Evolutionary conservation across 345 rosid species (phyloP).

Genomic region (Eucalyptus virginea): DNA sequence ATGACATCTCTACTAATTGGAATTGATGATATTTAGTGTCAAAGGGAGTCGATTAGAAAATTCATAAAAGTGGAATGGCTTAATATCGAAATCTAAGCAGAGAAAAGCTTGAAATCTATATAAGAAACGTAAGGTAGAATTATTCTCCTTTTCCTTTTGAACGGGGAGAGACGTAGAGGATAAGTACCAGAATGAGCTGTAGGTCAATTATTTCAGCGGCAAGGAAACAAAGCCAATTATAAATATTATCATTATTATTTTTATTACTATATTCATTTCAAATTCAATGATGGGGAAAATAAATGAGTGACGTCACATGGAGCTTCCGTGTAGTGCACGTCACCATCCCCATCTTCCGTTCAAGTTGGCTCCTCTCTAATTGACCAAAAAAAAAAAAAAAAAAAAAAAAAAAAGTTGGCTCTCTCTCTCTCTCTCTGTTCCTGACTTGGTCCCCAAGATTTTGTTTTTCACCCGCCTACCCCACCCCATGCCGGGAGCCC

Average conservation of each 20-base stretch:
- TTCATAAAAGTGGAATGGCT: neutral
- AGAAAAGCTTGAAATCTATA: neutral
- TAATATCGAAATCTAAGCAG: neutral
- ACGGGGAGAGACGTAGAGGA: neutral
- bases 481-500: neutral
- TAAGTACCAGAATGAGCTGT: neutral
- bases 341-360: neutral
- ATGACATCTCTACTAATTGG: accelerated
- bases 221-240: neutral
- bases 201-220: neutral
- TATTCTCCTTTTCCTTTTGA: neutral
- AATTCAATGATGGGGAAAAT: neutral
- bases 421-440: neutral
- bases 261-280: neutral
- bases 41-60: neutral
- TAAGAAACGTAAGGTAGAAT: neutral
- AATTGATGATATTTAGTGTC: neutral
- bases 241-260: neutral
- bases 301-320: neutral
- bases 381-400: too few species aligned
- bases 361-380: neutral
- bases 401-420: too few species aligned
- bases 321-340: neutral
- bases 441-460: neutral
- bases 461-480: too few species aligned